Evolutionary conservation across 495 filamentous ascomycete species (phyloP).

Genomic region (Annulohypoxylon maeteangense): DNA sequence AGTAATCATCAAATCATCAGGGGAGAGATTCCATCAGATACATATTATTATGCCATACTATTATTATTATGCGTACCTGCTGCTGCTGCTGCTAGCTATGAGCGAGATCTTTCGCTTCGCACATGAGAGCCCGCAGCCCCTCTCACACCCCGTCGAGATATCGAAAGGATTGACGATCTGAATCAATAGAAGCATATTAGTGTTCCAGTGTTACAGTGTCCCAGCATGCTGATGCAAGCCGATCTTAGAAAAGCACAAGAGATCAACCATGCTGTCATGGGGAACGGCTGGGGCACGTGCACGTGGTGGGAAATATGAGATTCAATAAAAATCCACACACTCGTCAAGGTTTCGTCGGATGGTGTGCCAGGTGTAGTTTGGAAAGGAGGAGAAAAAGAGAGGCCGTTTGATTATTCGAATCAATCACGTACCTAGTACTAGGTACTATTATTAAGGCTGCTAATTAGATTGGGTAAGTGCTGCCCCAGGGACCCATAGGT

Average conservation of each 20-base stretch:
- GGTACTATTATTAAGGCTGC: slow-evolving; percentile 24
- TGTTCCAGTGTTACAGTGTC: slow-evolving; percentile 1
- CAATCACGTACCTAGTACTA: no score
- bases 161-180: slow-evolving; percentile 29
- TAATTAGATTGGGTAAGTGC: no score
- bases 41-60: no score
- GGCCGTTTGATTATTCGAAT: slow-evolving; percentile 3
- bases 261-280: slow-evolving; percentile 24
- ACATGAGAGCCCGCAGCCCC: neutral
- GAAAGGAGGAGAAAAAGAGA: neutral
- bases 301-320: slow-evolving; percentile 23
- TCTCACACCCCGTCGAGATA: slow-evolving; percentile 7
- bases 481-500: no score
- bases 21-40: slow-evolving; percentile 17
- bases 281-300: slow-evolving; percentile 14
- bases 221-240: slow-evolving; percentile 31
- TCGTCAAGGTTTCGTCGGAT: neutral
- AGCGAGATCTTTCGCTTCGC: slow-evolving; percentile 16
- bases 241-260: slow-evolving; percentile 21
- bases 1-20: slow-evolving; percentile 24
- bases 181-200: slow-evolving; percentile 20
- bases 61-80: no score
- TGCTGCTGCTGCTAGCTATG: no score
- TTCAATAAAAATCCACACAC: slow-evolving; percentile 15
- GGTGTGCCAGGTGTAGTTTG: slow-evolving; percentile 5